Conservation (phyloP, 768 basidiomycete genomes). For the Tephrocybe sp. region DNA sequence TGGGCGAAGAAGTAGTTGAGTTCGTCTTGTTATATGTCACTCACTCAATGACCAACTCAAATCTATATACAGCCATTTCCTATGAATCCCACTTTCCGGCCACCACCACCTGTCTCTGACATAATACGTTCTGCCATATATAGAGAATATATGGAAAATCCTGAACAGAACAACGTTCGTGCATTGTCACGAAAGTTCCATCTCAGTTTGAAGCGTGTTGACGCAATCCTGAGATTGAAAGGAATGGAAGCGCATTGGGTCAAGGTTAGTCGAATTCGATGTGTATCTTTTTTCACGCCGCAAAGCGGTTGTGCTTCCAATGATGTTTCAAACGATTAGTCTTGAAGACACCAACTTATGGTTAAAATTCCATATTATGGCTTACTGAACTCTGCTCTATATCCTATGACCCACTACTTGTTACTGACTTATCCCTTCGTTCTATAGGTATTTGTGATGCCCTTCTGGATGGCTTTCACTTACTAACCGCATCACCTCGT, state of each 20-base stretch:
- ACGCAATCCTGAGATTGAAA: slow-evolving; percentile 83
- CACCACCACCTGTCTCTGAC: slow-evolving; percentile 76
- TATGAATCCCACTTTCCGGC: slow-evolving; percentile 80
- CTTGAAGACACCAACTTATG: slow-evolving; percentile 80
- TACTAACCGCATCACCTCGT: slow-evolving; percentile 18
- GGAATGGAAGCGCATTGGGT: slow-evolving; percentile 70
- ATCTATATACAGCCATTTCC: slow-evolving; percentile 71
- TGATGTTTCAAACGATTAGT: slow-evolving; percentile 88
- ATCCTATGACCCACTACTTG: slow-evolving; percentile 9
- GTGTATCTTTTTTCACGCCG: slow-evolving; percentile 17
- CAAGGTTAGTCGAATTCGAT: slow-evolving; percentile 52
- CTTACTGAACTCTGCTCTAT: slow-evolving; percentile 22
- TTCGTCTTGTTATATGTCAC: slow-evolving; percentile 24
- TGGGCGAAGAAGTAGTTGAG: slow-evolving; percentile 58
- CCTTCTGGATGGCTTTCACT: neutral
- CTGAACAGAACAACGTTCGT: slow-evolving; percentile 54
- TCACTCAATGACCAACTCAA: slow-evolving; percentile 11
- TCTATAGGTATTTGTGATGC: slow-evolving; percentile 20
- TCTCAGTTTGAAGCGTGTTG: slow-evolving; percentile 75
- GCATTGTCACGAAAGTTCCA: slow-evolving; percentile 61
- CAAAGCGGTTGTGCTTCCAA: slow-evolving; percentile 14
- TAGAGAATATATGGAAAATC: slow-evolving; percentile 57
- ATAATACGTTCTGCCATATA: slow-evolving; percentile 57
- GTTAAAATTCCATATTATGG: slow-evolving; percentile 50
- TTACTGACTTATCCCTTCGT: slow-evolving; percentile 16